Evolutionary conservation across 2,329 filamentous ascomycete genomes (phyloP).

Genomic region (Teratosphaeria nubilosa): DNA sequence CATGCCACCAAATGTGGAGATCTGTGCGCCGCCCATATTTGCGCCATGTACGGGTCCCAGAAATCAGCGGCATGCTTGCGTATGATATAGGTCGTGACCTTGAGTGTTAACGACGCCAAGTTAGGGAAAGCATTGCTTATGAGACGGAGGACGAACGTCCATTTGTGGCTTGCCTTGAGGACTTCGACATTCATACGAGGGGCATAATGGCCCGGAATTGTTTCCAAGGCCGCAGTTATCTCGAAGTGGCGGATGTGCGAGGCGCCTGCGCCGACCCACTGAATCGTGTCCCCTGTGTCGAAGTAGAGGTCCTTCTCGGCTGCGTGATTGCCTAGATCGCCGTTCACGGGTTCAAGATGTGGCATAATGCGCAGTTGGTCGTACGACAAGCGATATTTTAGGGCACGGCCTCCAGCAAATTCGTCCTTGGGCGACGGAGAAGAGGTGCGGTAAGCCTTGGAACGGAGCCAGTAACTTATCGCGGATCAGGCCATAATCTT

Average conservation of each 20-base stretch:
- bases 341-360: background rate
- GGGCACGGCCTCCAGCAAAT: background rate
- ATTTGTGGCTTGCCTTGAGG: background rate
- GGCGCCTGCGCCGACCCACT: background rate
- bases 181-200: background rate
- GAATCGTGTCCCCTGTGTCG: background rate
- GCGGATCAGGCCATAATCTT: background rate
- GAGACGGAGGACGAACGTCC: background rate
- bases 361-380: background rate
- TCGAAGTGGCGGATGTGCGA: conserved; percentile 1
- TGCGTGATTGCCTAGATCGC: background rate
- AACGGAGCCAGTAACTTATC: background rate
- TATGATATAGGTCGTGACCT: conserved; percentile 2
- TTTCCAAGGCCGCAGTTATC: background rate
- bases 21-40: background rate
- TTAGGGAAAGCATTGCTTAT: background rate
- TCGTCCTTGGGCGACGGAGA: background rate
- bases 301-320: background rate
- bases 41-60: background rate
- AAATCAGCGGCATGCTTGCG: background rate
- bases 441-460: background rate
- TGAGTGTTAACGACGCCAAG: background rate
- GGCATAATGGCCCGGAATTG: background rate
- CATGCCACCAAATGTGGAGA: background rate
- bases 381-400: background rate